A percentile compares a stretch with the other conserved stretches of the same genome.
phyloP scores from a whole-genome alignment of 768 basidiomycete species.

The Kwoniella europaea region DNA sequence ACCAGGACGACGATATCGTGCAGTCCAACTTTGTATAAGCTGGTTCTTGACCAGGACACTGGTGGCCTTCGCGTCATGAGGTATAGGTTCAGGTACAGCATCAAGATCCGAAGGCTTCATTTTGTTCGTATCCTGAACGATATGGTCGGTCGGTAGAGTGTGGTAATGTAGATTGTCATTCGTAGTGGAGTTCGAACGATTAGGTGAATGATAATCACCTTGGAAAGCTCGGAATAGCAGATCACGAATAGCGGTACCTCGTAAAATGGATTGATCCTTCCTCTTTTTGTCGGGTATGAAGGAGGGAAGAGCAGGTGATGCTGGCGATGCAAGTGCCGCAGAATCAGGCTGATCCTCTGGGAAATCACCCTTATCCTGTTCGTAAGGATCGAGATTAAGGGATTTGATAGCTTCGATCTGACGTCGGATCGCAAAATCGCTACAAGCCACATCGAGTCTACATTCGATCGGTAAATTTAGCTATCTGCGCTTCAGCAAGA shows the following conservation, averaged over 20 bases:
- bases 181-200: background rate
- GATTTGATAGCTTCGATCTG: constrained; percentile 71
- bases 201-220: constrained; percentile 34
- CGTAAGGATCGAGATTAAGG: constrained; percentile 65
- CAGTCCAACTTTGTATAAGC: constrained; percentile 80
- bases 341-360: background rate
- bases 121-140: constrained; percentile 43
- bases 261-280: constrained; percentile 60
- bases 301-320: background rate
- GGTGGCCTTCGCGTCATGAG: constrained; percentile 37
- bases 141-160: constrained; percentile 3
- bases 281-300: background rate
- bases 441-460: constrained; percentile 71
- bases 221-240: constrained; percentile 68
- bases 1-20: constrained; percentile 64
- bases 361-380: constrained; percentile 40
- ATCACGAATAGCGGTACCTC: constrained; percentile 76
- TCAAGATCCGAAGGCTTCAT: constrained; percentile 39
- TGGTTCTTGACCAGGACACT: constrained; percentile 73
- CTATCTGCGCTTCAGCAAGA: background rate
- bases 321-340: background rate
- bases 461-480: background rate
- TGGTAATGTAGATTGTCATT: no score
- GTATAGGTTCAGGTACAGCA: constrained; percentile 60
- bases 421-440: constrained; percentile 69